Evolutionary conservation across 1,139 yeast species (phyloP), one percentile per base, ranked within the genome.

Genomic region (Lodderomyces pseudojiufengensis): DNA sequence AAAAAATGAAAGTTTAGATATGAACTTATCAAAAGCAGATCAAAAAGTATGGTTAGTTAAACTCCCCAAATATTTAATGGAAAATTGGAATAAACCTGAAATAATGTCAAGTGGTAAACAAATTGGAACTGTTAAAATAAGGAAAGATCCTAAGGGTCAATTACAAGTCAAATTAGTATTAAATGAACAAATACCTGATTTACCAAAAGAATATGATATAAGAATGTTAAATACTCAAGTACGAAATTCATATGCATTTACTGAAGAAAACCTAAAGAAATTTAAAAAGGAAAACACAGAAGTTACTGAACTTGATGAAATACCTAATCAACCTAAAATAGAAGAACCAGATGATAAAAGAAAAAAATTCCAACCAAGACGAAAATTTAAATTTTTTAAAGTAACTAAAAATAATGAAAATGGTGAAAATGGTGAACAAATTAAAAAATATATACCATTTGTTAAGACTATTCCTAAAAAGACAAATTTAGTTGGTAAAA

Each of bases 11-110:
- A 69, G 83, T 2, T 62, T 84, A 34, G 84, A 83, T 52, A 61
- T 84, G 65, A 78, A 81, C 50, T 53, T 83, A 32, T 45, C 61
- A 6, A 60, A 63, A 22, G 76, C 80, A 9, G 64, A 62, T 32
- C 80, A 79, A 48, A 87, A 87, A 50, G 82, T 92, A 29, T 92
- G 98, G 98, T 67, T 92, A 21, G 95, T 92, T 20, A 78, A 95
- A 49, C 65, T 92, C 49, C 97, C 98, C 4, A 78, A 85, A 51
- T 88, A 87, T 52, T 67, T 92, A 43, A 84, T 95, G 33, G 88
- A 83, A 35, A 72, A 76, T 47, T 88, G 97, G 95, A 74, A 80
- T 38, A 73, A 82, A 44, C 72, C 77, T 31, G 78, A 72, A 11
- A 65, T 65, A 26, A 60, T 84, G 41, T 59, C 81, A 39, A 70